Evolutionary conservation across 441 rosid species (phyloP).

Genomic region (Adansonia gregorii): DNA sequence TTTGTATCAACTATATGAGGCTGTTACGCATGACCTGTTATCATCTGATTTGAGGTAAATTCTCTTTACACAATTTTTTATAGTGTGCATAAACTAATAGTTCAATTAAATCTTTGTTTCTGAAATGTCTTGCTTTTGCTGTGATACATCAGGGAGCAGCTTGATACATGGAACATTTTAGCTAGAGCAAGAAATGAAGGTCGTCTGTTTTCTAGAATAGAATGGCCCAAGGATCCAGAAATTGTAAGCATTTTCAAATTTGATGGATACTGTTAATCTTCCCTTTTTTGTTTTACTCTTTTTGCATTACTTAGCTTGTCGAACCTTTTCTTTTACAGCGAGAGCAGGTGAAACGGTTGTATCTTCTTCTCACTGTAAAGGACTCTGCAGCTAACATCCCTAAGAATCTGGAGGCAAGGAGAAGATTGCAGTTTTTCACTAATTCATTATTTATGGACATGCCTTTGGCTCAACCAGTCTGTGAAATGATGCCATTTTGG

Average conservation of each 20-base stretch:
- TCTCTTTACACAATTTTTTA: neutral
- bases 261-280: neutral
- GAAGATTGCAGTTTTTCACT: slow-evolving; percentile 89
- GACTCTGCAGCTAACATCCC: slow-evolving; percentile 96
- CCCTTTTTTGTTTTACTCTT: slow-evolving; percentile 30
- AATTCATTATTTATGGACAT: slow-evolving; percentile 97
- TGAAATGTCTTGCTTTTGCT: slow-evolving; percentile 30
- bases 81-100: neutral
- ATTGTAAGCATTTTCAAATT: slow-evolving; percentile 54
- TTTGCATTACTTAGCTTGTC: slow-evolving; percentile 32
- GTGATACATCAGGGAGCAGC: slow-evolving; percentile 71
- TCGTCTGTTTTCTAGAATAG: slow-evolving; percentile 83
- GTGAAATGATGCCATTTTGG: slow-evolving; percentile 93
- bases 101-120: neutral
- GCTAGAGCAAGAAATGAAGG: slow-evolving; percentile 87
- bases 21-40: slow-evolving; percentile 87
- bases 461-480: slow-evolving; percentile 92
- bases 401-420: slow-evolving; percentile 96
- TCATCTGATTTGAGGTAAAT: slow-evolving; percentile 82
- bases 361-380: slow-evolving; percentile 97
- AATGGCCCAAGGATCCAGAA: slow-evolving; percentile 96
- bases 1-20: slow-evolving; percentile 76
- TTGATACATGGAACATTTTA: slow-evolving; percentile 96
- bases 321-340: slow-evolving; percentile 53
- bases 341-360: slow-evolving; percentile 94